These are phyloP conservation scores for Patellifolia procumbens DNA, from an alignment of 179 eudicot species.

Conservation along the genomic window DNA sequence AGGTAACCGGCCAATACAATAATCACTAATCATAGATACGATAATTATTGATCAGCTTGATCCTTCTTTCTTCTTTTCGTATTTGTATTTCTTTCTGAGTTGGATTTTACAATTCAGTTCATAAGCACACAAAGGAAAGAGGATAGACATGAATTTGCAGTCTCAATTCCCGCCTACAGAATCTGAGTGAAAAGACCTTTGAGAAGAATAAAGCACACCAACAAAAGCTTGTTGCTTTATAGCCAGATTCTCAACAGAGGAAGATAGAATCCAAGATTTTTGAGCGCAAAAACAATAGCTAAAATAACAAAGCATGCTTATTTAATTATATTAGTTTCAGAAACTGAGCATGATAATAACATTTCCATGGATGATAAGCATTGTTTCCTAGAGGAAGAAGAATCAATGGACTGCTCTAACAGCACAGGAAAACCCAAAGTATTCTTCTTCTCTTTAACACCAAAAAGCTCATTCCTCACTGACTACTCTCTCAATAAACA, in stretches of 20 bases:
- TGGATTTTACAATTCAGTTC: no score
- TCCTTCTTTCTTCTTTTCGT: no score
- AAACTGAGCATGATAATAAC: constrained; percentile 16
- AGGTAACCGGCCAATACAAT: no score
- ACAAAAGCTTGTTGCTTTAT: neutral
- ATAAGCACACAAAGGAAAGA: no score
- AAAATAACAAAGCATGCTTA: neutral
- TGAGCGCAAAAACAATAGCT: neutral
- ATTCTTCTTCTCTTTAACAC: constrained; percentile 9
- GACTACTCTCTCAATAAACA: constrained; percentile 9
- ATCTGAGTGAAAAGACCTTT: constrained; percentile 21
- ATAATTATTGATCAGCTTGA: no score
- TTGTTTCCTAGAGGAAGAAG: constrained; percentile 19
- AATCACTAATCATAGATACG: no score
- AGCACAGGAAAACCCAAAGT: constrained; percentile 62
- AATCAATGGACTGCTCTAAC: constrained; percentile 55
- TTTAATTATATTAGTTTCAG: neutral
- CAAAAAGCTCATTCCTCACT: constrained; percentile 15
- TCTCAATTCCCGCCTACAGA: constrained; percentile 17
- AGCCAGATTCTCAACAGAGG: constrained; percentile 9
- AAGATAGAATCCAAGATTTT: neutral
- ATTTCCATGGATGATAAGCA: neutral
- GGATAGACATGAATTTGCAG: no score
- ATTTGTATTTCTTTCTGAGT: no score
- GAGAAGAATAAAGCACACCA: constrained; percentile 10